These are phyloP conservation scores for Wickerhamiella australiensis DNA, from an alignment of 805 yeast species.

Conservation along the genomic window DNA sequence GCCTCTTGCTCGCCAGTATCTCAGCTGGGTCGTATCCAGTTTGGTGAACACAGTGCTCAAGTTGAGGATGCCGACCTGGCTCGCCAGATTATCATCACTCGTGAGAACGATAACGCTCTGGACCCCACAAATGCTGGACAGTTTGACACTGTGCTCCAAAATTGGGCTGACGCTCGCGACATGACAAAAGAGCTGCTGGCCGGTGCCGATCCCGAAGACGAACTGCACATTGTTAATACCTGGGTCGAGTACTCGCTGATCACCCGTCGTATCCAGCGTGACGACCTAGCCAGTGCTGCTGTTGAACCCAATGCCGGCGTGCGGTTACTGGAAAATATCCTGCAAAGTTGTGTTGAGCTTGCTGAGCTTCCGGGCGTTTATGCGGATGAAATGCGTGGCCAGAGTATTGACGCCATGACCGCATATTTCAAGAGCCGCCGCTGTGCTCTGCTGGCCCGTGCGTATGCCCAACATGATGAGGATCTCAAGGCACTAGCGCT, in stretches of 20 bases:
- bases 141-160: constrained; percentile 46
- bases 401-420: constrained; percentile 41
- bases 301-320: constrained; percentile 17
- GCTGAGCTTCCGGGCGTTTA: constrained; percentile 85
- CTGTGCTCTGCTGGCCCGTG: constrained; percentile 33
- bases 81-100: constrained; percentile 27
- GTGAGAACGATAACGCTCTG: constrained; percentile 19
- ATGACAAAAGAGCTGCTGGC: constrained; percentile 46
- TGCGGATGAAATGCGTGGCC: constrained; percentile 59
- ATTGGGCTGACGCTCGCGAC: constrained; percentile 61
- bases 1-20: no score
- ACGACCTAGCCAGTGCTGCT: constrained; percentile 31
- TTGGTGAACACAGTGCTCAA: constrained; percentile 51
- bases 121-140: constrained; percentile 17
- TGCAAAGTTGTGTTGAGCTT: constrained; percentile 44
- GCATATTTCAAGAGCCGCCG: constrained; percentile 38
- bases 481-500: constrained; percentile 27
- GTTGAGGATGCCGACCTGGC: constrained; percentile 65
- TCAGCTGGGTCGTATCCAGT: constrained; percentile 37
- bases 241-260: constrained; percentile 59
- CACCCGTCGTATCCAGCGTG: constrained; percentile 62
- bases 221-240: constrained; percentile 63
- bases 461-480: constrained; percentile 26
- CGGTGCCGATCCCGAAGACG: constrained; percentile 43
- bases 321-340: constrained; percentile 41